These are phyloP conservation scores for Phialophora expanda DNA, from an alignment of 2,329 filamentous ascomycete genomes.

Conservation along the genomic window DNA sequence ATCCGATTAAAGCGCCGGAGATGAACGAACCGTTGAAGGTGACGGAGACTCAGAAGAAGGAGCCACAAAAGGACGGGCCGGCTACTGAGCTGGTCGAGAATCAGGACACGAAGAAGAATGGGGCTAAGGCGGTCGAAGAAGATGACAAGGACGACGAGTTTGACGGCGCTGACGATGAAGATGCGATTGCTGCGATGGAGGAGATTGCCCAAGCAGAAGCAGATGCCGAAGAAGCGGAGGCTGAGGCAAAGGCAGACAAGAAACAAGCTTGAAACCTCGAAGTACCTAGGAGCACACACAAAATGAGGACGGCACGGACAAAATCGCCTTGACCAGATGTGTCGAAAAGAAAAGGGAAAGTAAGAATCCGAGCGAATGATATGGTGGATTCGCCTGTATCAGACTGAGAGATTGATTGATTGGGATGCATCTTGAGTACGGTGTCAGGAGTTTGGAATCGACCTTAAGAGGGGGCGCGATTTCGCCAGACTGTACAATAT, in stretches of 20 bases:
- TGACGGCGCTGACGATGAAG: conserved; percentile 50
- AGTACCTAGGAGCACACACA: not conserved
- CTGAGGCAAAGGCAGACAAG: conserved; percentile 18
- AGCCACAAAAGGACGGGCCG: conserved; percentile 24
- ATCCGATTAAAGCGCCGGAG: conserved; percentile 31
- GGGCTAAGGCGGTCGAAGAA: conserved; percentile 11
- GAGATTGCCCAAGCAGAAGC: conserved; percentile 42
- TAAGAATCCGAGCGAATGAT: not conserved
- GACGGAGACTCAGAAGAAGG: conserved; percentile 25
- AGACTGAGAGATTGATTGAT: not conserved
- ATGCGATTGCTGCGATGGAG: conserved; percentile 50
- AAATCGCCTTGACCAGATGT: not conserved
- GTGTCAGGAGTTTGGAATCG: not conserved
- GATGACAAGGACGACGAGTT: conserved; percentile 31
- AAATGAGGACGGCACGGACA: not conserved
- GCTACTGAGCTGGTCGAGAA: conserved; percentile 40
- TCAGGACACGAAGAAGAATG: conserved; percentile 33
- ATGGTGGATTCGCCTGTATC: not conserved
- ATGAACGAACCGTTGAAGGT: conserved; percentile 28
- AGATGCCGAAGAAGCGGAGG: conserved; percentile 21
- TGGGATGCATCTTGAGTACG: not conserved
- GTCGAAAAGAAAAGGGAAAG: not conserved
- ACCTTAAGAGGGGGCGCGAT: not conserved
- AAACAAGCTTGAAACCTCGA: not conserved
- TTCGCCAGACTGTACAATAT: not conserved